phyloP scores from a whole-genome alignment of 345 rosid genomes.

The Heritiera fomes region DNA sequence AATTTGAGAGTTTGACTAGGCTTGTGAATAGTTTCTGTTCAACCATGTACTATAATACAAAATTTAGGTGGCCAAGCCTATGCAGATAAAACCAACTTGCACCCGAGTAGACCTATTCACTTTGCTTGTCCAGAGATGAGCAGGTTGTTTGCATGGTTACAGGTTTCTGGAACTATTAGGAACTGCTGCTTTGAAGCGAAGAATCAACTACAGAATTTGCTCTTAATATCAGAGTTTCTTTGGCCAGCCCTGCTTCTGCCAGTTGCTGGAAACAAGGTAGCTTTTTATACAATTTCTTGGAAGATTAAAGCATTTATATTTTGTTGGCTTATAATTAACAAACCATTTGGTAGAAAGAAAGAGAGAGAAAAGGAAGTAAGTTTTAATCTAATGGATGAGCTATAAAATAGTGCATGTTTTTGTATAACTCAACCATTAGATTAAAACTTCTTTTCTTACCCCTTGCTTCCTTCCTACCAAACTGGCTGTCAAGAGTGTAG shows the following conservation, averaged over 20 bases:
- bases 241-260: slow-evolving; percentile 94
- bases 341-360: background rate
- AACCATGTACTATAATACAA: background rate
- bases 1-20: slow-evolving; percentile 7
- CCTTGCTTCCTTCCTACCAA: background rate
- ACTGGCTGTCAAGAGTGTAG: background rate
- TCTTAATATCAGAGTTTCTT: slow-evolving; percentile 80
- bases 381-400: too few relatives aligned
- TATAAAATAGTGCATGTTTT: too few relatives aligned
- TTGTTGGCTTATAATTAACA: background rate
- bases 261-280: slow-evolving; percentile 89
- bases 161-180: slow-evolving; percentile 85
- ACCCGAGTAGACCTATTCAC: slow-evolving; percentile 14
- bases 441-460: background rate
- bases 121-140: slow-evolving; percentile 7
- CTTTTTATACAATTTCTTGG: background rate
- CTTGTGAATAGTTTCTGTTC: background rate
- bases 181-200: slow-evolving; percentile 96
- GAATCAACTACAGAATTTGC: slow-evolving; percentile 76
- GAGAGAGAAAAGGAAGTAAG: background rate
- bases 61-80: slow-evolving; percentile 7
- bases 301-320: background rate
- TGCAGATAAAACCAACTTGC: slow-evolving; percentile 15
- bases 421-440: background rate
- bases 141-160: slow-evolving; percentile 27